Evolutionary conservation across 305 asterid species (phyloP).

Genomic region (Lippia alba): DNA sequence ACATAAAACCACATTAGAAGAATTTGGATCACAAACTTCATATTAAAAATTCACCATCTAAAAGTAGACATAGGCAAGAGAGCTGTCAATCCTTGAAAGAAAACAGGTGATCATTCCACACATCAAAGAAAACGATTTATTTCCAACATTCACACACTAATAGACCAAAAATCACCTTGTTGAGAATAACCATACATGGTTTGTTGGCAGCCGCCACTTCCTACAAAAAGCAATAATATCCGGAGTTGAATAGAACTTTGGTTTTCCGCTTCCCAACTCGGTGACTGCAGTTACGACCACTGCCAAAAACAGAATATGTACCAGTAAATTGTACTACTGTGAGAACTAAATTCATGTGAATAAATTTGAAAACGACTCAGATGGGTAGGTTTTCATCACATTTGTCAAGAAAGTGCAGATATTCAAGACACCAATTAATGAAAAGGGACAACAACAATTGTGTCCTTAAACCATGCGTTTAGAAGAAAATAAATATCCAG

Average conservation of each 20-base stretch:
- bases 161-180: slow-evolving; percentile 65
- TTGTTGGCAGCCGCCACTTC: slow-evolving; percentile 92
- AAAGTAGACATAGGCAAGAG: slow-evolving; percentile 15
- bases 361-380: slow-evolving; percentile 2
- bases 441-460: slow-evolving; percentile 11
- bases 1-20: slow-evolving; percentile 28
- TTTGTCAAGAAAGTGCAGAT: slow-evolving; percentile 26
- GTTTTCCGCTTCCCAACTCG: slow-evolving; percentile 89
- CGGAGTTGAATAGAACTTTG: slow-evolving; percentile 92
- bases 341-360: slow-evolving; percentile 16
- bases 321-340: slow-evolving; percentile 38
- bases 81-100: background rate
- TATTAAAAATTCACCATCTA: slow-evolving; percentile 30
- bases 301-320: slow-evolving; percentile 40
- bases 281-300: slow-evolving; percentile 98
- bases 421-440: slow-evolving; percentile 6
- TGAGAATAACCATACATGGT: slow-evolving; percentile 94
- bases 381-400: slow-evolving; percentile 18
- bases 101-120: background rate
- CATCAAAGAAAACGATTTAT: slow-evolving; percentile 19
- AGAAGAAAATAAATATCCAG: slow-evolving; percentile 9
- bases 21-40: slow-evolving; percentile 4
- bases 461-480: slow-evolving; percentile 24
- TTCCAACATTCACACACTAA: slow-evolving; percentile 12
- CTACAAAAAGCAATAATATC: slow-evolving; percentile 86